Conservation (phyloP, 192 early-diverging fungal species). For the Entomortierella chlamydospora region DNA sequence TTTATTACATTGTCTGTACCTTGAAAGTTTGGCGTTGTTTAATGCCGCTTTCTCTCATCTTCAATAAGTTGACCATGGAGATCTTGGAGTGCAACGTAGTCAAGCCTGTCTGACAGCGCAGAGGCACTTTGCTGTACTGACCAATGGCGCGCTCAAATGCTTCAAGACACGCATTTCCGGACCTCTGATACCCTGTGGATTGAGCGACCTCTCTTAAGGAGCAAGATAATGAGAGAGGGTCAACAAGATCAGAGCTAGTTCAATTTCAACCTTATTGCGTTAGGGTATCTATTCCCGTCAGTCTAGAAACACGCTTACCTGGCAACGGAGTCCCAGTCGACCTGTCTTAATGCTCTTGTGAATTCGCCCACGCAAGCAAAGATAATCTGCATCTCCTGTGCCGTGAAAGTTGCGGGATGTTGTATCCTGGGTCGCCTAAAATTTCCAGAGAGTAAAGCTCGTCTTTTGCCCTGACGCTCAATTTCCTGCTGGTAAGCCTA, state of each 20-base stretch:
- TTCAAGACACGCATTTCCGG: background rate
- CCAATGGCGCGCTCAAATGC: constrained; percentile 22
- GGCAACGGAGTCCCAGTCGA: constrained; percentile 25
- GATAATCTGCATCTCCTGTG: constrained; percentile 10
- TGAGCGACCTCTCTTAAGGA: background rate
- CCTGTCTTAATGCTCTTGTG: constrained; percentile 1
- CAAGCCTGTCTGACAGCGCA: background rate
- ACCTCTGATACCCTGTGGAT: constrained; percentile 4
- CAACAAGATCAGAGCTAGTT: background rate
- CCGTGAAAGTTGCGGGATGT: background rate
- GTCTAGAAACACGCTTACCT: too few species aligned
- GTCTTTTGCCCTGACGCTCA: background rate
- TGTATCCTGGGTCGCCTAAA: background rate
- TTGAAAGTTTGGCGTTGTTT: background rate
- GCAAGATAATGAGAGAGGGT: background rate
- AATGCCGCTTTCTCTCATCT: constrained; percentile 2
- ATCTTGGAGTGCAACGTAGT: background rate
- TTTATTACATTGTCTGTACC: too few species aligned
- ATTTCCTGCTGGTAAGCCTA: constrained; percentile 13
- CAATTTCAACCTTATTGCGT: too few species aligned
- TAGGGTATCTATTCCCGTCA: too few species aligned
- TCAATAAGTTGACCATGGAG: background rate
- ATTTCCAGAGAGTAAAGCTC: background rate
- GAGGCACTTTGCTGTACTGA: background rate
- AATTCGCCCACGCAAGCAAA: constrained; percentile 1